phyloP scores from a whole-genome alignment of 345 rosid species.

The Euphorbia lathyris region DNA sequence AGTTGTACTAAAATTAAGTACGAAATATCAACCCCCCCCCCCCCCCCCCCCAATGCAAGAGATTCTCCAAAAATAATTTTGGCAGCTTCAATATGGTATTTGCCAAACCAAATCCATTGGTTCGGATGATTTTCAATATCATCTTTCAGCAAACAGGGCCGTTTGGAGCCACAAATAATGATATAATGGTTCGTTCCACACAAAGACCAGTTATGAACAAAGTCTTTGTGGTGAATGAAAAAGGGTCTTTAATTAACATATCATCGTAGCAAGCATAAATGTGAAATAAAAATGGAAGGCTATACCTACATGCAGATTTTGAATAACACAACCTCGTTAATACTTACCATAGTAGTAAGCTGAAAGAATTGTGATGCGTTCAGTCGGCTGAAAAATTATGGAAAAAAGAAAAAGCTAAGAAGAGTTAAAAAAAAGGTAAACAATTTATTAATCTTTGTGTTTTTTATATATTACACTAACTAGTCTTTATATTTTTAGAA shows the following conservation, averaged over 20 bases:
- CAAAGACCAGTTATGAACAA: not conserved
- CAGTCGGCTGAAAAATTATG: constrained; percentile 48
- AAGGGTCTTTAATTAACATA: not conserved
- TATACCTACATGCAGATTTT: not conserved
- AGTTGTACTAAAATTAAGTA: not conserved
- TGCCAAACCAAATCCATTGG: not conserved
- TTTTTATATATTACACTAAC: no score
- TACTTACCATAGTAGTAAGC: constrained; percentile 73
- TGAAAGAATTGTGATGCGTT: constrained; percentile 80
- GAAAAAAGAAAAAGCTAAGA: not conserved
- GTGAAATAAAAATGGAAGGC: not conserved
- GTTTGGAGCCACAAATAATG: not conserved
- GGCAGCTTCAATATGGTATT: not conserved
- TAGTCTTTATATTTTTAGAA: no score
- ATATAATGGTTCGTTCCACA: not conserved
- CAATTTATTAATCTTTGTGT: no score
- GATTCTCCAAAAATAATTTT: constrained; percentile 7
- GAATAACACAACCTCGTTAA: not conserved
- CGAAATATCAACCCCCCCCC: not conserved
- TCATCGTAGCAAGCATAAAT: not conserved
- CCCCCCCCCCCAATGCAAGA: not conserved
- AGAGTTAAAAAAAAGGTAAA: not conserved
- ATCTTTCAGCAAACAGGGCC: not conserved
- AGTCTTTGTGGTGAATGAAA: not conserved
- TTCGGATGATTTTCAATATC: not conserved